Evolutionary conservation across 148 eudicot species (phyloP).

Genomic region (Nepenthes mirabilis): DNA sequence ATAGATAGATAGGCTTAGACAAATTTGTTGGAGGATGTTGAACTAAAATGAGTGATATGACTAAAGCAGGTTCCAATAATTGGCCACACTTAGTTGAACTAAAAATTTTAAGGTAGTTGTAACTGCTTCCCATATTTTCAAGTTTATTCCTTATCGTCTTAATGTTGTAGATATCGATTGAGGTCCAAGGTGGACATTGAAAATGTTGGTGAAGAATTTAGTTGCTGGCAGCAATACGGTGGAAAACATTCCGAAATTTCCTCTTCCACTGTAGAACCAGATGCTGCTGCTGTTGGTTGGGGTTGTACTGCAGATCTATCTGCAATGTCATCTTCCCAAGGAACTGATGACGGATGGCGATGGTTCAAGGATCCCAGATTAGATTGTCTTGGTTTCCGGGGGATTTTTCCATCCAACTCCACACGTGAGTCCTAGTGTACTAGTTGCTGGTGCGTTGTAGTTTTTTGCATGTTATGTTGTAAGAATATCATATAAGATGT

Average conservation of each 20-base stretch:
- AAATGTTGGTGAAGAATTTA: conserved; percentile 42
- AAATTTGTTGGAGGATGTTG: no score
- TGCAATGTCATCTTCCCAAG: conserved; percentile 54
- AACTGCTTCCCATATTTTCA: not conserved
- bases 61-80: no score
- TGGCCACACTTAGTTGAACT: not conserved
- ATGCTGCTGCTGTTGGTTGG: conserved; percentile 61
- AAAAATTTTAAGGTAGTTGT: not conserved
- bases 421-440: conserved; percentile 38
- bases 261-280: conserved; percentile 48
- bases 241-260: conserved; percentile 22
- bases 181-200: conserved; percentile 94
- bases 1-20: no score
- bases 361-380: conserved; percentile 88
- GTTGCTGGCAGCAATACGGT: conserved; percentile 91
- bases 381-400: conserved; percentile 80
- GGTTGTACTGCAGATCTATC: conserved; percentile 54
- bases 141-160: not conserved
- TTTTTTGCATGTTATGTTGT: not conserved
- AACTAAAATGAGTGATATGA: no score
- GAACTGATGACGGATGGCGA: conserved; percentile 54
- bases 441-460: not conserved
- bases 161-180: conserved; percentile 49
- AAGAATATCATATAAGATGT: not conserved
- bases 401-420: conserved; percentile 69